Evolutionary conservation across 305 asterid genomes (phyloP).

Genomic region (Caryopteris hybrid): DNA sequence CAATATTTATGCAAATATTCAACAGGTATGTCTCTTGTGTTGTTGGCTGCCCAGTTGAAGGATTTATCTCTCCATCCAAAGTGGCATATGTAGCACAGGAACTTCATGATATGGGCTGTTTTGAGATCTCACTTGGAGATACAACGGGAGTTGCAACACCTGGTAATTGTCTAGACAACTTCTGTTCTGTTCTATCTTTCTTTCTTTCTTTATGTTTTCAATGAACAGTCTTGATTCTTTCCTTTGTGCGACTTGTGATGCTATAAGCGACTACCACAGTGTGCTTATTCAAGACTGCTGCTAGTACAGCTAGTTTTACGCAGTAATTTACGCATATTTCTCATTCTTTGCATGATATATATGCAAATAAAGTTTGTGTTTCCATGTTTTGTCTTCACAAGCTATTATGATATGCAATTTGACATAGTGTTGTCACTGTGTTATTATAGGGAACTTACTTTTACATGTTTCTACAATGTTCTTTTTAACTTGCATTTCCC

Average conservation of each 20-base stretch:
- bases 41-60: slow-evolving; percentile 93
- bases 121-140: slow-evolving; percentile 92
- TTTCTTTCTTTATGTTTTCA: neutral
- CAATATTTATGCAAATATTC: slow-evolving; percentile 4
- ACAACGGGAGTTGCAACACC: slow-evolving; percentile 96
- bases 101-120: slow-evolving; percentile 94
- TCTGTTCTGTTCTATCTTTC: neutral
- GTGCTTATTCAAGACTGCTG: neutral
- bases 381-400: too few species aligned
- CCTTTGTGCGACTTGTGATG: neutral
- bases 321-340: too few species aligned
- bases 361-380: neutral
- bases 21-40: slow-evolving; percentile 85
- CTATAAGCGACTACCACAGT: neutral
- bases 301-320: neutral
- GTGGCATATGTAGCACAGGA: slow-evolving; percentile 93
- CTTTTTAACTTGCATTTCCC: neutral
- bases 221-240: slow-evolving; percentile 2
- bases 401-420: neutral
- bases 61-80: slow-evolving; percentile 69
- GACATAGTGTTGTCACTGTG: neutral
- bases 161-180: slow-evolving; percentile 36
- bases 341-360: neutral
- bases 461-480: neutral
- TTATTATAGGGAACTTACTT: too few species aligned